Percentiles rank a stretch among this genome's conserved stretches.
phyloP scores from a whole-genome alignment of 371 early-diverging fungal species.

The Saksenaea oblongispora region DNA sequence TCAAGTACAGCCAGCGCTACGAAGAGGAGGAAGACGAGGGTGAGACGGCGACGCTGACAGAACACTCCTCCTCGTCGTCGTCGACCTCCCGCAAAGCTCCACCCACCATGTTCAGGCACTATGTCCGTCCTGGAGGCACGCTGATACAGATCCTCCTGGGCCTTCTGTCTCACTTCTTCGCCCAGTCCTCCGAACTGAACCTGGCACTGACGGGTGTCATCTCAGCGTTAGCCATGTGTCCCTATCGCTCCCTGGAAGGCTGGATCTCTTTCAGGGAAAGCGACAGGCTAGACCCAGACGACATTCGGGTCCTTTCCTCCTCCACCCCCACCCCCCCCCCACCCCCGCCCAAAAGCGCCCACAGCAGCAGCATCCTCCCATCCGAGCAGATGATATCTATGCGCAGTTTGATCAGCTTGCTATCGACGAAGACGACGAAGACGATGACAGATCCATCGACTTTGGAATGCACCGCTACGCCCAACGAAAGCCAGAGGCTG shows the following conservation, averaged over 20 bases:
- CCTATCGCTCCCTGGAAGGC: slow-evolving; percentile 64
- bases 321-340: not conserved
- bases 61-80: too few relatives aligned
- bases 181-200: slow-evolving; percentile 81
- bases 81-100: slow-evolving; percentile 16
- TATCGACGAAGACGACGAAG: slow-evolving; percentile 27
- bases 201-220: slow-evolving; percentile 84
- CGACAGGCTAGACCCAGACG: slow-evolving; percentile 35
- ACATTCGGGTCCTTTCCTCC: slow-evolving; percentile 29
- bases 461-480: slow-evolving; percentile 27
- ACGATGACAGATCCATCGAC: slow-evolving; percentile 38
- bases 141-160: slow-evolving; percentile 59
- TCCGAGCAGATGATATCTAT: slow-evolving; percentile 19
- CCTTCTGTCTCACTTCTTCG: slow-evolving; percentile 70
- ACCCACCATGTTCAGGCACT: slow-evolving; percentile 36
- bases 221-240: slow-evolving; percentile 72
- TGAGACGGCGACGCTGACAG: not conserved
- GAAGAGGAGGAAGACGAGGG: not conserved
- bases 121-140: slow-evolving; percentile 58
- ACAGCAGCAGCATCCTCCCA: slow-evolving; percentile 12
- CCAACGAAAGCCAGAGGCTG: slow-evolving; percentile 17
- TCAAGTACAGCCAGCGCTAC: slow-evolving; percentile 53
- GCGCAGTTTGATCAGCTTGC: slow-evolving; percentile 26
- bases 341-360: not conserved
- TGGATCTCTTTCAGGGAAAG: slow-evolving; percentile 69